Conservation (phyloP, 1,139 yeast species). For the Pneumocystis canis region DNA sequence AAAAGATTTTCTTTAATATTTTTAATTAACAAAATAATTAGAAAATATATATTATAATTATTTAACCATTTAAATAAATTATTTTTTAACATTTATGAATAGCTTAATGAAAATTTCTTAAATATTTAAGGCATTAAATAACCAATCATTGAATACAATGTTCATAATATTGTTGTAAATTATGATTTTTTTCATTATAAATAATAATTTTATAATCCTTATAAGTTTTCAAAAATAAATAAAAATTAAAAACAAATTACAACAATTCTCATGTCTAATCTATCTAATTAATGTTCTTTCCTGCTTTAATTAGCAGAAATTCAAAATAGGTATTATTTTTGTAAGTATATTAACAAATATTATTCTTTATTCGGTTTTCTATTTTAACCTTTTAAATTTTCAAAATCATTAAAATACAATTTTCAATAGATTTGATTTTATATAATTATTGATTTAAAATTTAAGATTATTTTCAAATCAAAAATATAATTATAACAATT, state of each 20-base stretch:
- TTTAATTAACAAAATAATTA: too few species aligned
- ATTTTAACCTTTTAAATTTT: slow-evolving; percentile 63
- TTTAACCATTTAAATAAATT: too few species aligned
- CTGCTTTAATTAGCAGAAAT: slow-evolving; percentile 23
- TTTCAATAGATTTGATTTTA: slow-evolving; percentile 87
- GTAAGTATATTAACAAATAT: slow-evolving; percentile 53
- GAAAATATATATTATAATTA: too few species aligned
- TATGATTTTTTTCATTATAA: neutral
- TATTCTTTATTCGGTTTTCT: slow-evolving; percentile 76
- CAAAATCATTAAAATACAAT: slow-evolving; percentile 94
- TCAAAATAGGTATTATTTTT: neutral
- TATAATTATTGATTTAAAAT: slow-evolving; percentile 85
- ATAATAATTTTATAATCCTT: neutral
- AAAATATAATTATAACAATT: slow-evolving; percentile 79
- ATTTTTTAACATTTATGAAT: neutral
- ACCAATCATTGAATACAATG: neutral
- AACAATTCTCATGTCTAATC: neutral
- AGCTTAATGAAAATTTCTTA: neutral
- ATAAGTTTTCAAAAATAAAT: neutral
- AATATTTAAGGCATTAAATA: neutral
- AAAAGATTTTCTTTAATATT: too few species aligned
- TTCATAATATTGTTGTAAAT: neutral
- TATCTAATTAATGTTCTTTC: slow-evolving; percentile 77
- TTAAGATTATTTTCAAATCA: slow-evolving; percentile 60
- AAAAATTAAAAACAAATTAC: neutral